phyloP scores from a whole-genome alignment of 768 basidiomycete genomes.

The Austroboletus festivus region DNA sequence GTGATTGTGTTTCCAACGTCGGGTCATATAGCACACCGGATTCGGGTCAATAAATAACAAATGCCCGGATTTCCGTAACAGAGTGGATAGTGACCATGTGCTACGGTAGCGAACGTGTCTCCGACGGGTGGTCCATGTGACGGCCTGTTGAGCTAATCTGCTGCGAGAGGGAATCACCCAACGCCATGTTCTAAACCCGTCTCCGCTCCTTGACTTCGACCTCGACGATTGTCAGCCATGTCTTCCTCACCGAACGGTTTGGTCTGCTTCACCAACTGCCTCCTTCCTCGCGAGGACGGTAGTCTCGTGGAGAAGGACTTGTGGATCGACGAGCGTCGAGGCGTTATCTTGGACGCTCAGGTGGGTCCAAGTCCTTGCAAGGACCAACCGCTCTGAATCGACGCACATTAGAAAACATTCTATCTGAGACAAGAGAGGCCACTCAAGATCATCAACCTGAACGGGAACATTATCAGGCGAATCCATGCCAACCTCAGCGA shows the following conservation, averaged over 20 bases:
- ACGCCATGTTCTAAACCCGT: constrained; percentile 2
- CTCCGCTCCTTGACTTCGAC: not conserved
- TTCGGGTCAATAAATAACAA: not conserved
- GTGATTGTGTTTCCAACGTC: too few species aligned
- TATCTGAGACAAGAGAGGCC: constrained; percentile 61
- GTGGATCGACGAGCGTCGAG: constrained; percentile 76
- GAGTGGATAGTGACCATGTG: constrained; percentile 14
- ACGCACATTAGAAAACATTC: constrained; percentile 57
- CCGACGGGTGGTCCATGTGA: constrained; percentile 15
- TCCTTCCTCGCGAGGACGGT: constrained; percentile 78
- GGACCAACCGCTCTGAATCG: not conserved
- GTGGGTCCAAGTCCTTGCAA: constrained; percentile 32
- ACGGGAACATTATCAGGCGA: constrained; percentile 74
- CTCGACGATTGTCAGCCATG: constrained; percentile 14
- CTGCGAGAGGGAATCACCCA: not conserved
- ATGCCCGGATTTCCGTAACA: not conserved
- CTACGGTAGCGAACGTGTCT: not conserved
- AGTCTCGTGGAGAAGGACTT: constrained; percentile 69
- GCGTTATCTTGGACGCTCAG: constrained; percentile 74
- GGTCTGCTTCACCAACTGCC: constrained; percentile 85
- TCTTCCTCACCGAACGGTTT: constrained; percentile 50
- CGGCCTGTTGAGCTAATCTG: not conserved
- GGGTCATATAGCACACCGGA: too few species aligned
- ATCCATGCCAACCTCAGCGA: not conserved
- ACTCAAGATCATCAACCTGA: constrained; percentile 60